Base-by-base conservation (phyloP, 1,284 basidiomycete genomes). In the Sanghuangporus weigelae region DNA sequence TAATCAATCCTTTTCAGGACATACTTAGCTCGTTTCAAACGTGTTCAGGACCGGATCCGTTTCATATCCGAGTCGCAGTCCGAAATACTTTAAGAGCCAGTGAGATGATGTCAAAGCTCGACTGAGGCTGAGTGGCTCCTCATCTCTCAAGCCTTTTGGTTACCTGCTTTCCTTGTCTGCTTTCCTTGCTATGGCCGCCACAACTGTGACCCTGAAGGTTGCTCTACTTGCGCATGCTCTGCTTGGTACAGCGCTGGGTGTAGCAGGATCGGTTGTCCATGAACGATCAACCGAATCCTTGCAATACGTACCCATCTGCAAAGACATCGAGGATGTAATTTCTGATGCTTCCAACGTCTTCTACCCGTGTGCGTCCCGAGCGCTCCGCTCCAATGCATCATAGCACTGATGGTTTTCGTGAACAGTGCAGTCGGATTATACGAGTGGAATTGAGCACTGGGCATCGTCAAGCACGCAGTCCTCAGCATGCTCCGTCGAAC, bases 401-500 rank as follows among this genome's bases (percentile, higher is more conserved):
- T 38, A 14, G 26, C 26, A 14, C 31, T 54, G 16, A 38, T 19
- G 8, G 31, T 54, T 19, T 14, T 39, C 16, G 14, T 46, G 35
- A 42, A 19, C 46, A 44, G n/a, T 59, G 7, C 31, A 49, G 69
- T 74, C 66, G 19, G 69, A 66, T 2, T 84, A 81, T 64, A 35
- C 35, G 0, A 71, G 71, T 11, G 82, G 80, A 46, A 77, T 78
- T 19, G 61, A 62, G 3, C 83, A 85, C 63, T 83, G 78, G 78
- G 75, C 77, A 1, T 66, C 68, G 10, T 81, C 82, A 2, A 83
- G 79, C 66, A 68, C 73, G 0, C 76, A 81, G 61, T 0, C 44
- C 0, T 71, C 83, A 1, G 70, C 73, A 1, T 85, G 84, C 68
- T 78, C 78, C 11, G 83, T 85, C 6, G 79, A 83, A 66, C 83